phyloP scores from a whole-genome alignment of 768 basidiomycete genomes.

The Suillus paluster region DNA sequence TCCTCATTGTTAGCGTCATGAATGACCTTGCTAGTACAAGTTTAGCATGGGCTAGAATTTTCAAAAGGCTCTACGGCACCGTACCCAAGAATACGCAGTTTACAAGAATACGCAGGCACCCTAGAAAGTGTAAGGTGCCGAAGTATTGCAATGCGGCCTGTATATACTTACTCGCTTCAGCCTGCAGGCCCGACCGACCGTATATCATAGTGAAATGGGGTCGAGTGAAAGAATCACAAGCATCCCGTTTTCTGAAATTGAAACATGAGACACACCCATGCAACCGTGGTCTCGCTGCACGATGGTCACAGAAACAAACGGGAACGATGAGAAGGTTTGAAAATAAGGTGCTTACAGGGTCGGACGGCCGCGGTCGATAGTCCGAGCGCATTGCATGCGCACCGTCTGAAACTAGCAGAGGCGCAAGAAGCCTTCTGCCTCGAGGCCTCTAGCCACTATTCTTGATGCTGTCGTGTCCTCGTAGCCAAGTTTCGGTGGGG shows the following conservation, averaged over 20 bases:
- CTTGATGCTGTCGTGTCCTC: constrained; percentile 7
- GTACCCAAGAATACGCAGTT: constrained; percentile 16
- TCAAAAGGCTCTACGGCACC: constrained; percentile 17
- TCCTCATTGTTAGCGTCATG: constrained; percentile 1
- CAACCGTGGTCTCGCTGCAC: not conserved
- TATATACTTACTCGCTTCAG: not conserved
- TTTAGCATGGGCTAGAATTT: constrained; percentile 14
- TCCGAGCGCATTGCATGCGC: constrained; percentile 10
- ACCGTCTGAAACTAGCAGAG: constrained; percentile 2
- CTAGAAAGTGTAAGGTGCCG: constrained; percentile 4
- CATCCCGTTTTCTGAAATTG: not conserved
- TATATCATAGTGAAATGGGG: not conserved
- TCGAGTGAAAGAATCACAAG: constrained; percentile 1
- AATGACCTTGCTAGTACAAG: constrained; percentile 9
- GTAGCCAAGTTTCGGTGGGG: not conserved
- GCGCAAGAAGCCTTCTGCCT: constrained; percentile 11
- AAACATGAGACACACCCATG: not conserved
- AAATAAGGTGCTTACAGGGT: constrained; percentile 6
- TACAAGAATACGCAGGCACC: constrained; percentile 6
- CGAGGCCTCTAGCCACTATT: constrained; percentile 19
- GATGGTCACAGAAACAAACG: not conserved
- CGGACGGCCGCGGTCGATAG: constrained; percentile 16
- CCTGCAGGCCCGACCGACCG: not conserved
- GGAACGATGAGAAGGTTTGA: not conserved
- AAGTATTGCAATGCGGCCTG: constrained; percentile 1